Evolutionary conservation across 306 rosid species (phyloP).

Genomic region (Pueraria montana): DNA sequence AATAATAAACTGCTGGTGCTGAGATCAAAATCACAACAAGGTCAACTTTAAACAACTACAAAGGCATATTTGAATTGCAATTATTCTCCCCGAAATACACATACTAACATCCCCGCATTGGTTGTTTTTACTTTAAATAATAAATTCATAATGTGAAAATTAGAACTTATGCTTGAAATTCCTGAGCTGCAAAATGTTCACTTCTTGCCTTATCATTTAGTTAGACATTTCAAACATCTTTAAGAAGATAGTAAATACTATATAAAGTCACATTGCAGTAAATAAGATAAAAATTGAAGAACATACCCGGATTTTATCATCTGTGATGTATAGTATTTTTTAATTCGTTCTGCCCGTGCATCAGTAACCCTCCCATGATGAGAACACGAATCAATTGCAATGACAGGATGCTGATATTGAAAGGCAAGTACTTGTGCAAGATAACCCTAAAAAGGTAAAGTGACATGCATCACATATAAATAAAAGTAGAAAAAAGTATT

Average conservation of each 20-base stretch:
- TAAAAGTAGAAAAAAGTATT: neutral
- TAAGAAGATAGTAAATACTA: slow-evolving; percentile 38
- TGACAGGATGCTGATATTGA: slow-evolving; percentile 78
- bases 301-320: slow-evolving; percentile 80
- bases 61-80: slow-evolving; percentile 24
- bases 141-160: slow-evolving; percentile 22
- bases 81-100: slow-evolving; percentile 2
- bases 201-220: slow-evolving; percentile 26
- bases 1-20: neutral
- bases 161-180: slow-evolving; percentile 24
- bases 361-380: slow-evolving; percentile 88
- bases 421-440: slow-evolving; percentile 92
- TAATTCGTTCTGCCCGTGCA: slow-evolving; percentile 81
- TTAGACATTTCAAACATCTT: slow-evolving; percentile 22
- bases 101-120: neutral
- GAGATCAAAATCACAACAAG: slow-evolving; percentile 31
- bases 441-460: slow-evolving; percentile 72
- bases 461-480: slow-evolving; percentile 7
- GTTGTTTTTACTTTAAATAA: slow-evolving; percentile 21
- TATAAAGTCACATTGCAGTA: slow-evolving; percentile 26
- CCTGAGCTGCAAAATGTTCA: slow-evolving; percentile 28
- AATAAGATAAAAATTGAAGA: slow-evolving; percentile 27
- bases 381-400: slow-evolving; percentile 92
- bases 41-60: slow-evolving; percentile 41
- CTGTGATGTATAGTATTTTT: slow-evolving; percentile 74